phyloP scores from a whole-genome alignment of 2,329 filamentous ascomycete species.

The Apiospora arundinis region DNA sequence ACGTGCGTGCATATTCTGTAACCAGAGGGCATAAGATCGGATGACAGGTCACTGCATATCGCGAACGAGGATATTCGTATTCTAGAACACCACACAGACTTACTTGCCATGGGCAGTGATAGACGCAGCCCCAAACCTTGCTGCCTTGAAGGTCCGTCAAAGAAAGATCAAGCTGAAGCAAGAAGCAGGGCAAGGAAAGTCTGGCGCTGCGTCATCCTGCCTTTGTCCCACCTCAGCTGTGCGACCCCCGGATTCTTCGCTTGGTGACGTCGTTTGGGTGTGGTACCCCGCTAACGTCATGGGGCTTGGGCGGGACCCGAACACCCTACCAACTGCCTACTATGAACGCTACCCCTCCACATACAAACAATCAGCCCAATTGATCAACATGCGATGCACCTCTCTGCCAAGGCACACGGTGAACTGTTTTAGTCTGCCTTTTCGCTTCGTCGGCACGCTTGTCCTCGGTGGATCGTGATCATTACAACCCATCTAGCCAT shows the following conservation, averaged over 20 bases:
- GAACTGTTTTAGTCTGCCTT: background rate
- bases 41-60: background rate
- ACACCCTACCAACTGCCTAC: background rate
- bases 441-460: conserved; percentile 17
- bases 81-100: background rate
- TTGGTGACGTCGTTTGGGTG: background rate
- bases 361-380: background rate
- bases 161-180: background rate
- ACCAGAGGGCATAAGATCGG: background rate
- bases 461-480: background rate
- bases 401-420: background rate
- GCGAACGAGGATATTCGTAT: background rate
- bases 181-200: background rate
- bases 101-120: background rate
- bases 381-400: background rate
- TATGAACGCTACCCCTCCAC: background rate
- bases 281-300: conserved; percentile 16
- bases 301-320: conserved; percentile 5
- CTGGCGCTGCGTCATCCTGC: conserved; percentile 4
- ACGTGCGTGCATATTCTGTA: background rate
- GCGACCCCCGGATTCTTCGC: conserved; percentile 8
- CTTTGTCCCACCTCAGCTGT: background rate
- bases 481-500: background rate
- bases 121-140: background rate
- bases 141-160: background rate